phyloP scores from a whole-genome alignment of 1,284 basidiomycete species.

The Boletus hoseneyae region DNA sequence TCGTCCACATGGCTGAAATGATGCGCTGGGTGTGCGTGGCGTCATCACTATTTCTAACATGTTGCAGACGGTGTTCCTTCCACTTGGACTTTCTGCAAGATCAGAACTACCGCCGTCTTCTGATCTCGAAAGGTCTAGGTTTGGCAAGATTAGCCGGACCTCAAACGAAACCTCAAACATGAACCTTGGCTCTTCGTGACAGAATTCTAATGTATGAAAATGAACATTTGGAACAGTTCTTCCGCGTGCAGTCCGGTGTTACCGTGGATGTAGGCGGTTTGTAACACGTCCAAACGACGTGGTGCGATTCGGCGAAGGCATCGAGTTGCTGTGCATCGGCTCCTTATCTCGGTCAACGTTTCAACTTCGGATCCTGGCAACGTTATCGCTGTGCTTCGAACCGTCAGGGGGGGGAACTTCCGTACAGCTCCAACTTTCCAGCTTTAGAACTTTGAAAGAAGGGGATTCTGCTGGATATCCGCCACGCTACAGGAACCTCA shows the following conservation, averaged over 20 bases:
- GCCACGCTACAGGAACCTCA: not conserved
- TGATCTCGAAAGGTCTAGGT: no score
- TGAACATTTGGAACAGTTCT: not conserved
- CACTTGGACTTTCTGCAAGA: no score
- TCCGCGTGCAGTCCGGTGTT: not conserved
- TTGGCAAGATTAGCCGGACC: not conserved
- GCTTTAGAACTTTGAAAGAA: not conserved
- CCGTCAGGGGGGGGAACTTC: no score
- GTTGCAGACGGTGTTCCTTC: not conserved
- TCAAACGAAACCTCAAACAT: slow-evolving; percentile 10
- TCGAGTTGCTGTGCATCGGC: not conserved
- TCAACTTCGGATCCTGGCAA: slow-evolving; percentile 1
- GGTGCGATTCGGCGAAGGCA: not conserved
- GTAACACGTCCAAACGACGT: not conserved
- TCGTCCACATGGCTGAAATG: not conserved
- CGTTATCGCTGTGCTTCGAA: slow-evolving; percentile 1
- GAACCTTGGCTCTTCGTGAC: not conserved
- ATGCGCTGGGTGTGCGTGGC: not conserved
- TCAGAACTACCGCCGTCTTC: no score
- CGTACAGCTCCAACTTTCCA: not conserved
- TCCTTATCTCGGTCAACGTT: no score
- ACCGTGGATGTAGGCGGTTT: not conserved
- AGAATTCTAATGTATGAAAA: slow-evolving; percentile 5
- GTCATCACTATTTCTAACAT: not conserved
- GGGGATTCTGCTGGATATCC: not conserved